A percentile compares a stretch with the other conserved stretches of the same genome.
phyloP scores from a whole-genome alignment of 148 eudicot genomes.

The Chenopodium berlandieri region DNA sequence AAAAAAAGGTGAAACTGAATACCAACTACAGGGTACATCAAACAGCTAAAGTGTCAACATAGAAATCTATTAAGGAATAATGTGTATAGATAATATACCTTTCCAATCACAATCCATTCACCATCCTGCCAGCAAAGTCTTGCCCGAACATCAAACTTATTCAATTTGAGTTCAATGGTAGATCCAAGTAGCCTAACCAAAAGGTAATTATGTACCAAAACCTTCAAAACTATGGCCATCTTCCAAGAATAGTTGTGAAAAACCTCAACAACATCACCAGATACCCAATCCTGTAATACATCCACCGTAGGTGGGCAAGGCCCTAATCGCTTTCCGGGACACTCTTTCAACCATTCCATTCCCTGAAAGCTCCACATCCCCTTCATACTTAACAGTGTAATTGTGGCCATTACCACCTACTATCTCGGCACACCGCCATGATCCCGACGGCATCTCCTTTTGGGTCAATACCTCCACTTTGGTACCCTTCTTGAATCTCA shows the following conservation, averaged over 20 bases:
- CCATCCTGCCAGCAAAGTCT: constrained; percentile 72
- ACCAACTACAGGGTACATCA: neutral
- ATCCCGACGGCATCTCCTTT: constrained; percentile 56
- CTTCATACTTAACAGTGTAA: constrained; percentile 54
- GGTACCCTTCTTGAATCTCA: constrained; percentile 70
- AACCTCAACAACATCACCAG: constrained; percentile 75
- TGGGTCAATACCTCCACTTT: constrained; percentile 66
- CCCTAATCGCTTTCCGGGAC: constrained; percentile 50
- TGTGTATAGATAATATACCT: constrained; percentile 35
- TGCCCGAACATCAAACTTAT: constrained; percentile 48
- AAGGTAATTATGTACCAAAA: constrained; percentile 32
- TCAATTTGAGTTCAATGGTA: constrained; percentile 41
- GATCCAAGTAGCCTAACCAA: constrained; percentile 70
- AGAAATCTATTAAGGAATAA: neutral
- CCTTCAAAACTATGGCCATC: constrained; percentile 53
- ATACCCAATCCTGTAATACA: constrained; percentile 38
- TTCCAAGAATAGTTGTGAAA: constrained; percentile 59
- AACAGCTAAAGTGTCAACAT: constrained; percentile 1
- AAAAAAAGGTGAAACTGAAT: neutral
- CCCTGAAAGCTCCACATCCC: constrained; percentile 28
- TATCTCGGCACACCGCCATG: constrained; percentile 70
- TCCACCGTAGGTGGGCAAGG: constrained; percentile 64
- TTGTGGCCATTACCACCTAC: constrained; percentile 46
- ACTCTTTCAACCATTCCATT: constrained; percentile 44
- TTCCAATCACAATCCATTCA: constrained; percentile 60